These are phyloP conservation scores for Colletotrichum theobromicola DNA, from an alignment of 2,329 filamentous ascomycete genomes.

Conservation along the genomic window DNA sequence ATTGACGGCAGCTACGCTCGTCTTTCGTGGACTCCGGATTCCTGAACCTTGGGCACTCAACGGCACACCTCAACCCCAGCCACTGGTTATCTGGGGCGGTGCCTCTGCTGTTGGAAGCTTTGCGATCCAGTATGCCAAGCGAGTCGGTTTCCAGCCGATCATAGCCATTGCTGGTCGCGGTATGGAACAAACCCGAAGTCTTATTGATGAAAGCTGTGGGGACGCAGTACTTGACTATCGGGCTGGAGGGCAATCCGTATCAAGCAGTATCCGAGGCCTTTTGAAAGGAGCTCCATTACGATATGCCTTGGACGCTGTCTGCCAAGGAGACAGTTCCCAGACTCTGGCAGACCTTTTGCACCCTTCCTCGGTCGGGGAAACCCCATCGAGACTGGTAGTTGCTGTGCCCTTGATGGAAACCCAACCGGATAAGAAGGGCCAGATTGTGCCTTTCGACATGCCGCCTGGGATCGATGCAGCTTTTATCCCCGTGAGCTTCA, in stretches of 20 bases:
- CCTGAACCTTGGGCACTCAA: slow-evolving; percentile 50
- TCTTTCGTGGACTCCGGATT: slow-evolving; percentile 52
- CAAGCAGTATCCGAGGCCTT: neutral
- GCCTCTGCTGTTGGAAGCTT: slow-evolving; percentile 60
- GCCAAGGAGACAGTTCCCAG: neutral
- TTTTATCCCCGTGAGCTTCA: neutral
- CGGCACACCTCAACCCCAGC: slow-evolving; percentile 29
- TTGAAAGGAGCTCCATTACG: neutral
- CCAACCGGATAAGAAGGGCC: neutral
- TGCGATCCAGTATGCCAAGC: slow-evolving; percentile 59
- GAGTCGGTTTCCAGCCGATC: slow-evolving; percentile 60
- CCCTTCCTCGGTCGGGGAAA: neutral
- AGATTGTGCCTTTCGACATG: neutral
- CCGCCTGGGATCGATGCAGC: neutral
- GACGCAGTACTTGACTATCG: slow-evolving; percentile 28
- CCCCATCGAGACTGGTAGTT: neutral
- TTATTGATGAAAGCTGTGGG: slow-evolving; percentile 22
- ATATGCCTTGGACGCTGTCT: neutral
- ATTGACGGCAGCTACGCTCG: slow-evolving; percentile 47
- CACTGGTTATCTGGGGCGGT: slow-evolving; percentile 53
- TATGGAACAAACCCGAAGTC: slow-evolving; percentile 11
- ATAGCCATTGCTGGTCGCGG: slow-evolving; percentile 58
- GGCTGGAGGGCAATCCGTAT: neutral
- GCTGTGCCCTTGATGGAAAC: neutral
- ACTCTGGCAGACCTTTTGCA: neutral